Evolutionary conservation across 148 eudicot genomes (phyloP).

Genomic region (Arctostaphylos glauca): DNA sequence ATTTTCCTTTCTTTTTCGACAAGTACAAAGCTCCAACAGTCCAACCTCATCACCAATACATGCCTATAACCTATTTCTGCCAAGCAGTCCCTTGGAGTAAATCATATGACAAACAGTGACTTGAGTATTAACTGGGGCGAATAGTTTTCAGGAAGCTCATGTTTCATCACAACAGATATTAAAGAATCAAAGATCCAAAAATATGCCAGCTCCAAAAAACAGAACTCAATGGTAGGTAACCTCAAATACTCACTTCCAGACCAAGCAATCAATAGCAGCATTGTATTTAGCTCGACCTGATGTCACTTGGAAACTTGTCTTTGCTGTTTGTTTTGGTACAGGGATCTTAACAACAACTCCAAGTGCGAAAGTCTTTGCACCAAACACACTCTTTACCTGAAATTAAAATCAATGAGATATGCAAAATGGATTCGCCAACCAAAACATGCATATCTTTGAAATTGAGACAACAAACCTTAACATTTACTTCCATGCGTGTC

Average conservation of each 20-base stretch:
- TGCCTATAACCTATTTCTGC: not conserved
- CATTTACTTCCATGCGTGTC: conserved; percentile 99
- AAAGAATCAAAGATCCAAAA: not conserved
- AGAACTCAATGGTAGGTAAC: not conserved
- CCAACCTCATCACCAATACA: not conserved
- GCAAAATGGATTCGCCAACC: not conserved
- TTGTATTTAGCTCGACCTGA: conserved; percentile 96
- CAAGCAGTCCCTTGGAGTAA: not conserved
- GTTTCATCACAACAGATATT: not conserved
- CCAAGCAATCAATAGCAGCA: conserved; percentile 90
- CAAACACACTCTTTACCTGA: conserved; percentile 98
- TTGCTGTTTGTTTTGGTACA: conserved; percentile 98
- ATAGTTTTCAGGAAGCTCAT: not conserved
- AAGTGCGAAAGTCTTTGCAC: conserved; percentile 98
- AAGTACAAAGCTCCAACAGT: not conserved
- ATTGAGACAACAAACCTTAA: conserved; percentile 61
- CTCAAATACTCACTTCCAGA: conserved; percentile 88
- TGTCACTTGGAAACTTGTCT: conserved; percentile 97
- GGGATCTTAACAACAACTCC: conserved; percentile 97
- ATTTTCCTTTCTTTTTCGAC: not conserved
- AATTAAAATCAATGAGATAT: conserved; percentile 18
- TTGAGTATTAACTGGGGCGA: not conserved
- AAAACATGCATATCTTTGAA: not conserved
- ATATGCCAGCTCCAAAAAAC: not conserved
- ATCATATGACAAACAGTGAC: not conserved